These are phyloP conservation scores for Geotrichum histeridarum DNA, from an alignment of 1,139 yeast genomes.

Conservation along the genomic window DNA sequence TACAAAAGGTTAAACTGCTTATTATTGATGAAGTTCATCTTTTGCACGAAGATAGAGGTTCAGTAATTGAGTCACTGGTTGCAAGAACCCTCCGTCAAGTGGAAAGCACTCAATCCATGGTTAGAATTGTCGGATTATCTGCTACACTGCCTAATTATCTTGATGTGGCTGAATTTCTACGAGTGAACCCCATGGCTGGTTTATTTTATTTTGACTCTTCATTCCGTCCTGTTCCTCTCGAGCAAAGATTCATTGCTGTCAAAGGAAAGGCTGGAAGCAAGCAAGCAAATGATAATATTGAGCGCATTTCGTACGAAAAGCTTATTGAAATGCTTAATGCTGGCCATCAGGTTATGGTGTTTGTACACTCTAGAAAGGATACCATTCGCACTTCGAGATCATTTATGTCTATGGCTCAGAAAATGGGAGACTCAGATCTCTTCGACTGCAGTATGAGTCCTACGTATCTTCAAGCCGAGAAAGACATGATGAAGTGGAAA, in stretches of 20 bases:
- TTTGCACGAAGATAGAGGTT: conserved; percentile 95
- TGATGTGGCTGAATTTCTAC: conserved; percentile 93
- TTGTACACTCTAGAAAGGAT: conserved; percentile 92
- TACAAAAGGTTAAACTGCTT: conserved; percentile 73
- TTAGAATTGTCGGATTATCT: conserved; percentile 90
- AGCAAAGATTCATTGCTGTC: conserved; percentile 84
- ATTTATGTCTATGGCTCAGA: conserved; percentile 64
- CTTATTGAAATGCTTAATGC: conserved; percentile 57
- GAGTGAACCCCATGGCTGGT: conserved; percentile 84
- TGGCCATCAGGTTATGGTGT: conserved; percentile 92
- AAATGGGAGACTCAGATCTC: conserved; percentile 47
- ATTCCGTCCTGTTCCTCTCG: conserved; percentile 89
- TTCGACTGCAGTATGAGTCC: conserved; percentile 59
- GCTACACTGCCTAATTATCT: conserved; percentile 92
- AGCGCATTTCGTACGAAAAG: conserved; percentile 71
- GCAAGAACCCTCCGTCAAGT: conserved; percentile 94
- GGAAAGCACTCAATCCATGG: conserved; percentile 89
- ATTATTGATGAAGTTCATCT: conserved; percentile 96
- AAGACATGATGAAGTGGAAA: conserved; percentile 70
- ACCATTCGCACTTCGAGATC: conserved; percentile 78
- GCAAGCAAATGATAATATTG: conserved; percentile 72
- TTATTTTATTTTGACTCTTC: conserved; percentile 92
- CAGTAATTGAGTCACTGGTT: conserved; percentile 91
- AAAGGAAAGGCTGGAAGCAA: conserved; percentile 75
- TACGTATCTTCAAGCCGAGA: conserved; percentile 45